These are phyloP conservation scores for Colletotrichum agaves DNA, from an alignment of 2,329 filamentous ascomycete genomes.

Conservation along the genomic window DNA sequence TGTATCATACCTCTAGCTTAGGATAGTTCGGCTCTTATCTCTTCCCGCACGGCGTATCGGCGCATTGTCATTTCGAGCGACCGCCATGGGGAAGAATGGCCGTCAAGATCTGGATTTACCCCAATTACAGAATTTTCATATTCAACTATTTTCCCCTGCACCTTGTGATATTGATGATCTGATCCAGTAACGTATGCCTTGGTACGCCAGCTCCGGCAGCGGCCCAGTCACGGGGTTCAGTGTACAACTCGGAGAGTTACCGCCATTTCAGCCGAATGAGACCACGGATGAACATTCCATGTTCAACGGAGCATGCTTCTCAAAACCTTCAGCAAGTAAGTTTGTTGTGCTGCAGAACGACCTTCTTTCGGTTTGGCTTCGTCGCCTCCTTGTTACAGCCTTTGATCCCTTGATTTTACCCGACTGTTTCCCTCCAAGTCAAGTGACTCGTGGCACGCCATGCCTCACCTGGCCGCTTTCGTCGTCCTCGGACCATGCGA, in stretches of 20 bases:
- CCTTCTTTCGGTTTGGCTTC: neutral
- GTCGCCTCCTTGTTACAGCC: conserved; percentile 18
- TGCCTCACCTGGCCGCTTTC: conserved; percentile 29
- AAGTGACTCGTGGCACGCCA: conserved; percentile 18
- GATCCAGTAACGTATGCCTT: neutral
- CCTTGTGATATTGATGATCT: neutral
- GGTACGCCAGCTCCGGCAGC: neutral
- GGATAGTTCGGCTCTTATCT: conserved; percentile 31
- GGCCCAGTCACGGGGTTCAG: neutral
- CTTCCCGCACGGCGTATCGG: conserved; percentile 36
- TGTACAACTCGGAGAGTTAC: conserved; percentile 10
- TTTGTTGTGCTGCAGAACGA: neutral
- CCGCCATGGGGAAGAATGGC: conserved; percentile 21
- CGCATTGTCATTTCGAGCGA: conserved; percentile 30
- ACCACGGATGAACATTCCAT: conserved; percentile 29
- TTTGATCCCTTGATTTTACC: neutral
- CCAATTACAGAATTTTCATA: neutral
- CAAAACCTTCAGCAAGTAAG: conserved; percentile 9
- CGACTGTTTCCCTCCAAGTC: neutral
- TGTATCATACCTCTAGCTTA: conserved; percentile 33
- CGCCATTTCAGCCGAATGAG: conserved; percentile 24
- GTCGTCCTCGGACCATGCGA: conserved; percentile 28
- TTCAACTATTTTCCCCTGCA: neutral
- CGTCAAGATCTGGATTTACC: conserved; percentile 9
- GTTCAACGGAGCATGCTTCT: conserved; percentile 1